Evolutionary conservation across 1,284 basidiomycete species (phyloP).

Genomic region (Phenoliferia sp.): DNA sequence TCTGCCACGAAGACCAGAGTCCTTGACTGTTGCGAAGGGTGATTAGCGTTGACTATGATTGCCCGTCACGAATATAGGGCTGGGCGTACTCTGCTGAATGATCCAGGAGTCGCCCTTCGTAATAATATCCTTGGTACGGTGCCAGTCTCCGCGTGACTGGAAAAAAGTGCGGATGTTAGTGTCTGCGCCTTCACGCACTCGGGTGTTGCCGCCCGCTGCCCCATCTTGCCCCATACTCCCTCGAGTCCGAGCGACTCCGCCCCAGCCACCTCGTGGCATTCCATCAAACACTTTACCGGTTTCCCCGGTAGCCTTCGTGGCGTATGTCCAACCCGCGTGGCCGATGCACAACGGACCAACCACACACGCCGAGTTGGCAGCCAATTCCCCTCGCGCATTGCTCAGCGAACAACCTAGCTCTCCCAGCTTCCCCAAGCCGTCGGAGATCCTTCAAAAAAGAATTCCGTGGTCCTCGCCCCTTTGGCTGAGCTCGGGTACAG

Average conservation of each 20-base stretch:
- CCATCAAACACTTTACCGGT: too few relatives aligned
- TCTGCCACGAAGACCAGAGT: slow-evolving; percentile 89
- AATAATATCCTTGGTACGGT: slow-evolving; percentile 91
- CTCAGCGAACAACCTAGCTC: not conserved
- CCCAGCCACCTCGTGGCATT: too few relatives aligned
- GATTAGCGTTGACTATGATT: not conserved
- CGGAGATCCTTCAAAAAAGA: too few relatives aligned
- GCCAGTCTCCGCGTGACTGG: slow-evolving; percentile 93
- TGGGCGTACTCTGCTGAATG: slow-evolving; percentile 55
- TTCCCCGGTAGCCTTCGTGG: not conserved
- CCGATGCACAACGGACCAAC: not conserved
- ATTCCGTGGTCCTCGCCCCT: too few relatives aligned
- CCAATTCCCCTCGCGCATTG: slow-evolving; percentile 19
- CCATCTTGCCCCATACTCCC: not conserved
- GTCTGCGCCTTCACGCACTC: not conserved
- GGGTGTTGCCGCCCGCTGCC: too few relatives aligned
- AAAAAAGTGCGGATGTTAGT: not conserved
- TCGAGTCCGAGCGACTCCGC: too few relatives aligned
- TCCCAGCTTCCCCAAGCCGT: not conserved
- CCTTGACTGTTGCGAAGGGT: slow-evolving; percentile 64
- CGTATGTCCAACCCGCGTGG: slow-evolving; percentile 7
- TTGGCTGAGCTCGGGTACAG: too few relatives aligned
- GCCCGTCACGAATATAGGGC: not conserved
- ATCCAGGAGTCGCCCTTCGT: slow-evolving; percentile 96
- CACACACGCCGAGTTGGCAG: not conserved